A percentile compares a stretch with the other conserved stretches of the same genome.
Evolutionary conservation across 2,329 filamentous ascomycete species (phyloP).

Genomic region (Cercospora citrullina): DNA sequence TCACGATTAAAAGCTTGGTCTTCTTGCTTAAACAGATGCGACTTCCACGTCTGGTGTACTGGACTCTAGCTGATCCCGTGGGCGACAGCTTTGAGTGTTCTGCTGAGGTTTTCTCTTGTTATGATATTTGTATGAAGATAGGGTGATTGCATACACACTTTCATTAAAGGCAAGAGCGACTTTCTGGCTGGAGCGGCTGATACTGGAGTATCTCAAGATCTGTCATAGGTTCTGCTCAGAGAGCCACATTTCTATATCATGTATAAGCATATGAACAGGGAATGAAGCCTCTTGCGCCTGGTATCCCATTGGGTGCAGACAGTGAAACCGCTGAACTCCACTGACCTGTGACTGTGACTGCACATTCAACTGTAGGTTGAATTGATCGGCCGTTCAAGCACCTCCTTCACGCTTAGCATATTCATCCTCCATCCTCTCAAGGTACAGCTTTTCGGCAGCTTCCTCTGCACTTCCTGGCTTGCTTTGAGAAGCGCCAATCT

Average conservation of each 20-base stretch:
- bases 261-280: neutral
- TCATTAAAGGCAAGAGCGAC: neutral
- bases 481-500: slow-evolving; percentile 30
- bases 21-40: neutral
- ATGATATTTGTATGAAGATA: neutral
- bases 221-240: neutral
- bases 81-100: neutral
- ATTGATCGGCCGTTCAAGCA: slow-evolving; percentile 32
- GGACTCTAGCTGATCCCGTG: neutral
- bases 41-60: neutral
- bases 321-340: no score
- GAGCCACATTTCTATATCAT: neutral
- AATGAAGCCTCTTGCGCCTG: neutral
- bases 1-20: neutral
- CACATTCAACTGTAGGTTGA: no score
- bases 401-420: slow-evolving; percentile 49
- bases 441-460: slow-evolving; percentile 41
- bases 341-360: no score
- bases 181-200: neutral
- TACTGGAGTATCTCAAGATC: neutral
- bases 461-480: slow-evolving; percentile 37
- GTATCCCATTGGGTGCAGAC: no score
- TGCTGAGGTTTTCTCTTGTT: neutral
- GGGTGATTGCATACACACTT: neutral
- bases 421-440: slow-evolving; percentile 47